Evolutionary conservation across 2,329 filamentous ascomycete species (phyloP).

Genomic region (Daldinia sp.): DNA sequence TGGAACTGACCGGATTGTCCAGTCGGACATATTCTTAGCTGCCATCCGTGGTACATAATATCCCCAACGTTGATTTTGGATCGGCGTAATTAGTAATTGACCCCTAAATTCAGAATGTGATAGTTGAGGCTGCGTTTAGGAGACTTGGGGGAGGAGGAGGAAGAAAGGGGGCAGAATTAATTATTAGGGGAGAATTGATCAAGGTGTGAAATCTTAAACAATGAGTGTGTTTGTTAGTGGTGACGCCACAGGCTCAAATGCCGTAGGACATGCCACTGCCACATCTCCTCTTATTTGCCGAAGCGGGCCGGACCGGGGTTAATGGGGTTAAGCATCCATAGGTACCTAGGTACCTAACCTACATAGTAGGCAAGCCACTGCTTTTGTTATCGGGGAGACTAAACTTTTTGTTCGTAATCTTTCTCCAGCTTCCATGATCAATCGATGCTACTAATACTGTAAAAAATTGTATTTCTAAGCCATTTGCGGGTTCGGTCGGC

Average conservation of each 20-base stretch:
- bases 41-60: conserved; percentile 5
- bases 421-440: conserved; percentile 13
- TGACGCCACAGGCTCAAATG: background rate
- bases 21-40: conserved; percentile 8
- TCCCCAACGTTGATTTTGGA: conserved; percentile 12
- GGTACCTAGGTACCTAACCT: too few relatives aligned
- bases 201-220: background rate
- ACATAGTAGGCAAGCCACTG: background rate
- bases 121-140: background rate
- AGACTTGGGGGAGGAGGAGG: too few relatives aligned
- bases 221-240: background rate
- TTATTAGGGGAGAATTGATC: too few relatives aligned
- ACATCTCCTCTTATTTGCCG: conserved; percentile 30
- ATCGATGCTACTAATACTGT: conserved; percentile 22
- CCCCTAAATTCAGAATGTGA: background rate
- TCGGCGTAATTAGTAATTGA: conserved; percentile 3
- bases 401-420: background rate
- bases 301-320: conserved; percentile 34
- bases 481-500: conserved; percentile 40
- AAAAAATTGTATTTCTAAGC: conserved; percentile 47
- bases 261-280: conserved; percentile 11
- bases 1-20: conserved; percentile 3
- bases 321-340: conserved; percentile 27
- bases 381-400: background rate
- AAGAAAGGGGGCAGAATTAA: too few relatives aligned